Evolutionary conservation across 306 rosid species (phyloP), one percentile per base, ranked within the genome.

Genomic region (Abrus precatorius): DNA sequence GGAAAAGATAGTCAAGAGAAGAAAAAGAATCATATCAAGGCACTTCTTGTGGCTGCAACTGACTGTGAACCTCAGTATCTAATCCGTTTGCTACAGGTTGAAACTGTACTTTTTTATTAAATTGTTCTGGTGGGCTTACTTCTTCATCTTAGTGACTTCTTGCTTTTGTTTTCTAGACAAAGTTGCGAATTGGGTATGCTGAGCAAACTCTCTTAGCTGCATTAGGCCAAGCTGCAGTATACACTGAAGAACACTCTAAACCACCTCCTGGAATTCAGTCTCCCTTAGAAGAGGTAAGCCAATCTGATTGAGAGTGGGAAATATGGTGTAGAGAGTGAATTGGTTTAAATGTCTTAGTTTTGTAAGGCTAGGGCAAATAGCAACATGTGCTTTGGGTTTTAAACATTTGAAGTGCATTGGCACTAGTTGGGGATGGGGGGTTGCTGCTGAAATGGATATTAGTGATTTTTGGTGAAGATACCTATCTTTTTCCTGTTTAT

Each of bases 201-300:
- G 99, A 93, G 88, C 91, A 93, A 89, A 93, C 99, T 52, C 94
- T 93, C 56, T 84, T 95, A 83, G 91, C 98, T 85, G 97, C 99
- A 75, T 65, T 95, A 78, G 99, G 98, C 63, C 98, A 93, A 81
- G 99, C 99, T 81, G 92, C 97, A 53, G 92, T 89, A 59, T 75
- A 90, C 84, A 79, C 86, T 12, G 95, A 95, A 88, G 88, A 92
- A 65, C 92, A 88, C 80, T 90, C 94, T 57, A 82, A 77, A 64
- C 91, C 97, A 3, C 94, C 97, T 79, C 64, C 91, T 41, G 81
- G 69, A 57, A 78, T 89, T 82, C 91, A 90, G 76, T 88, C 93
- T 84, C 97, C 98, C 84, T 54, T 90, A 43, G 96, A 93, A 61
- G 94, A 95, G 94, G 99, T 95, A 68, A 86, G 80, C 38, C 49